phyloP scores from a whole-genome alignment of 176 grass and related monocot genomes.

The Carex parvula region DNA sequence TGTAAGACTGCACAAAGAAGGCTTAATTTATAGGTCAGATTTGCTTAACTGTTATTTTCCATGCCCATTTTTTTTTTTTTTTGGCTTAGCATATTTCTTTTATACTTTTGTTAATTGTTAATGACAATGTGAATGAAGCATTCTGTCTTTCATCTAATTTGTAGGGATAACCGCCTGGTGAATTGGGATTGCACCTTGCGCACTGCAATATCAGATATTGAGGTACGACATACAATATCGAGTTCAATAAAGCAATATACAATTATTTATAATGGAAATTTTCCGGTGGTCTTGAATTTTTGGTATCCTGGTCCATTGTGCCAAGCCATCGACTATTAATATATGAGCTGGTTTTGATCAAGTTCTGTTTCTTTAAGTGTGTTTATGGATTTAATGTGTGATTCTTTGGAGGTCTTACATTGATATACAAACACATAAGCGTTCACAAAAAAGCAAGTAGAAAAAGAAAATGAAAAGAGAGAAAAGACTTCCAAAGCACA shows the following conservation, averaged over 20 bases:
- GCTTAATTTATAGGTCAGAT: conserved; percentile 82
- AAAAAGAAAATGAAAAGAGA: background rate
- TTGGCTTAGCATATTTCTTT: background rate
- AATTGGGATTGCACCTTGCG: conserved; percentile 96
- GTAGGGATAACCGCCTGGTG: conserved; percentile 75
- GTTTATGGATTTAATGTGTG: conserved; percentile 14
- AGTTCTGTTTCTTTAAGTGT: background rate
- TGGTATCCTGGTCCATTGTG: background rate
- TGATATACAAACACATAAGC: background rate
- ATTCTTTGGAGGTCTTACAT: background rate
- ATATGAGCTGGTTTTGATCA: background rate
- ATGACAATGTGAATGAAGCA: conserved; percentile 7
- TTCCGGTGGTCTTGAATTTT: background rate
- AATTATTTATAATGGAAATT: background rate
- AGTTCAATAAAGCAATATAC: background rate
- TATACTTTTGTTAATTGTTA: conserved; percentile 23
- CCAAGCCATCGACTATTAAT: background rate
- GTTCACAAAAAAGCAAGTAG: background rate
- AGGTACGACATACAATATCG: conserved; percentile 32
- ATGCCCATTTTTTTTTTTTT: background rate
- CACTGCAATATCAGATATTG: conserved; percentile 92
- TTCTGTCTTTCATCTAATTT: conserved; percentile 13
- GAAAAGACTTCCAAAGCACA: background rate
- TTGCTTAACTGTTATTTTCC: background rate
- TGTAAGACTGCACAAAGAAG: conserved; percentile 75